Conservation (phyloP, 2,329 filamentous ascomycete species). For the Ceratocystis papillata region DNA sequence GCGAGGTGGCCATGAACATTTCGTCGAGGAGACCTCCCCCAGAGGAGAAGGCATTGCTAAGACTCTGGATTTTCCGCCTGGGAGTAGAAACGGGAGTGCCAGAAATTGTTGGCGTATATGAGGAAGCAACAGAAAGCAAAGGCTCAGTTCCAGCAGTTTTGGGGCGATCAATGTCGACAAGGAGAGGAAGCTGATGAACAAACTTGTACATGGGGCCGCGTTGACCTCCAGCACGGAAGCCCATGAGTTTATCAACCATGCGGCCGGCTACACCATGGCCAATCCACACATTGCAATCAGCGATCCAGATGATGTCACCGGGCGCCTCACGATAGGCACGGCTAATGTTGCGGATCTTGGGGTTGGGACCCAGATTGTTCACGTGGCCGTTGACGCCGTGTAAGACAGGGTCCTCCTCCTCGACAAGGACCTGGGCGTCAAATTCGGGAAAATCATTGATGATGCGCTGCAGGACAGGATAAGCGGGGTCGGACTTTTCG, state of each 20-base stretch:
- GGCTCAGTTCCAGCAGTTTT: conserved; percentile 11
- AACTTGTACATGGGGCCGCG: conserved; percentile 62
- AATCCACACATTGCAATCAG: conserved; percentile 96
- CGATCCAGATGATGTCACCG: conserved; percentile 82
- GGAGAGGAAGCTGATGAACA: conserved; percentile 84
- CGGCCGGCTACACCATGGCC: conserved; percentile 65
- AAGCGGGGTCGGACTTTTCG: conserved; percentile 62
- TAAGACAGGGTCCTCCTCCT: conserved; percentile 67
- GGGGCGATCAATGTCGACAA: conserved; percentile 55
- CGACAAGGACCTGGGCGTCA: conserved; percentile 64
- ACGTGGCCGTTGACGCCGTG: conserved; percentile 41
- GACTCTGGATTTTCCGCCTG: conserved; percentile 20
- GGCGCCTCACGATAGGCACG: conserved; percentile 80
- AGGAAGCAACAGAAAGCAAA: conserved; percentile 24
- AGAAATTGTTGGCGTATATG: conserved; percentile 5
- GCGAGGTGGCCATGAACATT: conserved; percentile 83
- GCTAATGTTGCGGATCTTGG: conserved; percentile 97
- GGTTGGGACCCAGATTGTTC: conserved; percentile 73
- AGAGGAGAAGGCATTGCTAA: conserved; percentile 31
- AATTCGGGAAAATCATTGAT: conserved; percentile 60
- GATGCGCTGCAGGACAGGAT: conserved; percentile 60
- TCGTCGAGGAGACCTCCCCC: conserved; percentile 83
- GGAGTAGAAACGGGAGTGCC: conserved; percentile 9
- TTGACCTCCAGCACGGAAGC: conserved; percentile 43
- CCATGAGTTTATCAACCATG: conserved; percentile 81